Base-by-base conservation (phyloP, 495 filamentous ascomycete genomes). In the Ramalina peruviana region DNA sequence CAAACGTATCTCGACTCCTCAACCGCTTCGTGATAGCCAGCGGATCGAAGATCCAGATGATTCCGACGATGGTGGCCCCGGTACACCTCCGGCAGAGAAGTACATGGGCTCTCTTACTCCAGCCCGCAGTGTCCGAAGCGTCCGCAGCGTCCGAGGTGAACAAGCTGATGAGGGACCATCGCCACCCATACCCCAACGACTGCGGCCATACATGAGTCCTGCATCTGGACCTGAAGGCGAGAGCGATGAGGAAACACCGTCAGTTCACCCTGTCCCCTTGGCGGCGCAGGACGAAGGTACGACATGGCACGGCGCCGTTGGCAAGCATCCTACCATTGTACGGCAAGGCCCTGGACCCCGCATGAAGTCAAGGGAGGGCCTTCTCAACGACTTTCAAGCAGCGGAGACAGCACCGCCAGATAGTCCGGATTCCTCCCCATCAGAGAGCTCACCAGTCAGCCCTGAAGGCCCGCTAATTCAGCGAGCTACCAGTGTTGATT, bases 321-420 rank as follows among this genome's bases (percentile, higher is more conserved):
- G 65, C 13, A 74, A 73, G 38, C 71, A 77, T 25, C 77, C 76
- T 21, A 78, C 75, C 0, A 66, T 79, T 58, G 53, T 79, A 55
- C 61, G 67, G 61, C 60, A 72, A 58, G 62, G 73, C 55, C 49
- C 67, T 62, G 62, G 74, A 53, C 46, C 68, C 19, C 75, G 75
- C 7, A 72, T 74, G n/a, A 80, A 78, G 55, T 85, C 79, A 36
- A 76, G 74, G 27, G 80, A 87, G 62, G 84, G 75, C 1, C 61
- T 88, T 15, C 71, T 89, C 25, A 81, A 81, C 43, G 73, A 70
- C 16, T 70, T 72, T 53, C 63, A 67, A n/a, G 67, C 63, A 4
- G 65, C 66, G 23, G 71, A 70, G 9, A 66, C 68, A 36, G 67
- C 62, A 10, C 15, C 26, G 15, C 17, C 19, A 15, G 26, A 36